Evolutionary conservation across 306 rosid genomes (phyloP).

Genomic region (Lupinus albus): DNA sequence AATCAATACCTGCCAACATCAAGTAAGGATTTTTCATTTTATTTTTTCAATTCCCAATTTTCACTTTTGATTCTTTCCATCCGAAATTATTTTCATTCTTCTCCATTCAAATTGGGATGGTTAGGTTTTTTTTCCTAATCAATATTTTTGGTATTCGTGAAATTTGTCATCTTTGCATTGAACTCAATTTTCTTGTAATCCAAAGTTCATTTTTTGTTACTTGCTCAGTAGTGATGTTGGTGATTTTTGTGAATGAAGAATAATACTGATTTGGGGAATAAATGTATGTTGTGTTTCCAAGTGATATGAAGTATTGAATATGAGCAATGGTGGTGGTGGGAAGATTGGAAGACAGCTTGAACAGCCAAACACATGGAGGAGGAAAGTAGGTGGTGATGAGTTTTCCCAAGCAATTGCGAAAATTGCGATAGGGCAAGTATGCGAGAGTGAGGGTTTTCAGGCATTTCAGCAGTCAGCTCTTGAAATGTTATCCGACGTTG

Average conservation of each 20-base stretch:
- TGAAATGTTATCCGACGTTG: conserved; percentile 60
- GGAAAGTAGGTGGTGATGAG: conserved; percentile 61
- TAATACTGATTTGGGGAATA: conserved; percentile 45
- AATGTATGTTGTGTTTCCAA: conserved; percentile 39
- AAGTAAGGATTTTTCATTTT: no score
- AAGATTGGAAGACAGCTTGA: conserved; percentile 74
- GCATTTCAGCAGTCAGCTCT: conserved; percentile 75
- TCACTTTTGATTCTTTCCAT: not conserved
- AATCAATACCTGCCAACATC: no score
- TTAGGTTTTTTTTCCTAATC: conserved; percentile 31
- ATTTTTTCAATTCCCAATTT: not conserved
- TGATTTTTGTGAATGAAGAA: conserved; percentile 36
- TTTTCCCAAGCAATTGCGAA: conserved; percentile 57
- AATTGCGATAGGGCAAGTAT: conserved; percentile 71
- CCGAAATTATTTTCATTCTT: not conserved
- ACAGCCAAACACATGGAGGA: conserved; percentile 48
- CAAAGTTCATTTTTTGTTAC: conserved; percentile 8
- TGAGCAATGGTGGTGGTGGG: conserved; percentile 90
- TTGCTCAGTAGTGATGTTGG: conserved; percentile 43
- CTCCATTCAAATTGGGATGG: not conserved
- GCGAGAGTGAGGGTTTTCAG: conserved; percentile 79
- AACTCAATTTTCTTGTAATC: conserved; percentile 6
- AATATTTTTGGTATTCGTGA: not conserved
- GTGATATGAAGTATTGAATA: conserved; percentile 89
- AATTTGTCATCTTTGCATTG: conserved; percentile 31